Evolutionary conservation across 768 basidiomycete species (phyloP), one percentile per base, ranked within the genome.

Genomic region (Russula vinacea): DNA sequence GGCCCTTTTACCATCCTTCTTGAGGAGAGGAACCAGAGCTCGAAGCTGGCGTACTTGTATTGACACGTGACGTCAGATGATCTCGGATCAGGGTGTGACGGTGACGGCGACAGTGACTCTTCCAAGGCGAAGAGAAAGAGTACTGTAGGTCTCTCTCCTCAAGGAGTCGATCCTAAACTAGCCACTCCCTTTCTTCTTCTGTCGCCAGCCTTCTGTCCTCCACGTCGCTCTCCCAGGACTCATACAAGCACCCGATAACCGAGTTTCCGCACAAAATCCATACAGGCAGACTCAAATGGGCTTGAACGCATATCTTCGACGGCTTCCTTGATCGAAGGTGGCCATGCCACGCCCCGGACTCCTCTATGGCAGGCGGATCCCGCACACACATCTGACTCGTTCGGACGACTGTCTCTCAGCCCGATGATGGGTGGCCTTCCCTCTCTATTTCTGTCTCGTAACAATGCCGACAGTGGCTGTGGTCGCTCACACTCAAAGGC

Each of bases 371-470:
- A 29, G 29, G 29, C 29, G 29, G 29, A 40, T n/a, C 70, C 29
- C 78, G 74, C 68, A 67, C 70, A 16, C 68, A 67, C 70, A 16
- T 72, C 76, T 13, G 81, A 81, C 40, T 82, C 85, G 0, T 88
- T 89, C 70, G 78, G 83, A 60, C 85, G 83, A 68, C 81, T 80
- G 75, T 82, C 88, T 0, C 78, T 92, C 62, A 84, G 82, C 67
- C 79, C 78, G 37, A 86, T 90, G 85, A 87, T 90, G 76, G 85
- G 84, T 44, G 84, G 85, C 1, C 78, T 89, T 37, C 85, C 87
- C 44, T 80, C 83, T 9, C 80, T 91, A 3, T 81, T 86, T 2
- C 79, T 90, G 62, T 76, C 84, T 3, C 82, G 88, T 57, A 80
- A 78, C 45, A 67, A 68, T 39, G 62, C 63, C 44, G 60, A 69